phyloP scores from a whole-genome alignment of 2,329 filamentous ascomycete genomes.

The Ilyonectria robusta region DNA sequence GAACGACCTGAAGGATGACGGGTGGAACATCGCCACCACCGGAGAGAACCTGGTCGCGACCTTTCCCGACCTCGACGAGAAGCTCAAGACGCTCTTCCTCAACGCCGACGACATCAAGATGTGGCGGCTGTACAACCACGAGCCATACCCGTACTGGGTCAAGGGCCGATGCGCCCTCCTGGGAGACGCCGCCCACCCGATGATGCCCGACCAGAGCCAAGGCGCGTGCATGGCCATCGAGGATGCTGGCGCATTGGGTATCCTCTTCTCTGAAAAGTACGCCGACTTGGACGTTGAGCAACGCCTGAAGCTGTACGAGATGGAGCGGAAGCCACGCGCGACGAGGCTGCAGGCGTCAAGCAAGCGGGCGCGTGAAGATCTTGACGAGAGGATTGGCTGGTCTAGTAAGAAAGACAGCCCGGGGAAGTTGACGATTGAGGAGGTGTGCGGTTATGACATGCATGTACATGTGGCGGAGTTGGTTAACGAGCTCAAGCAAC shows the following conservation, averaged over 20 bases:
- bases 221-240: conserved; percentile 77
- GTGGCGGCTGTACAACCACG: conserved; percentile 65
- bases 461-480: conserved; percentile 42
- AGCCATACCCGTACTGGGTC: conserved; percentile 67
- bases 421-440: conserved; percentile 73
- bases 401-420: conserved; percentile 61
- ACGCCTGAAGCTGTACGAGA: conserved; percentile 62
- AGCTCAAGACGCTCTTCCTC: conserved; percentile 66
- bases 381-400: conserved; percentile 56
- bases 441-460: conserved; percentile 70
- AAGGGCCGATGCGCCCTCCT: conserved; percentile 66
- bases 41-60: conserved; percentile 69
- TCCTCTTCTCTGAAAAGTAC: conserved; percentile 64
- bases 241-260: conserved; percentile 71
- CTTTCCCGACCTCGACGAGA: conserved; percentile 69
- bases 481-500: conserved; percentile 5
- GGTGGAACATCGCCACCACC: conserved; percentile 66
- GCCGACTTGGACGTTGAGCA: conserved; percentile 58
- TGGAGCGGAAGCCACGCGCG: conserved; percentile 63
- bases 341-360: conserved; percentile 66
- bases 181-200: conserved; percentile 76
- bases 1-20: conserved; percentile 70
- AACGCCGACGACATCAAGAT: conserved; percentile 73
- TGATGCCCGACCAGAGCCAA: conserved; percentile 78
- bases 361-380: conserved; percentile 66